Percentiles rank a stretch among this genome's conserved stretches.
Evolutionary conservation across 2,329 filamentous ascomycete genomes (phyloP).

Genomic region (Neocatenulostroma microsporum): DNA sequence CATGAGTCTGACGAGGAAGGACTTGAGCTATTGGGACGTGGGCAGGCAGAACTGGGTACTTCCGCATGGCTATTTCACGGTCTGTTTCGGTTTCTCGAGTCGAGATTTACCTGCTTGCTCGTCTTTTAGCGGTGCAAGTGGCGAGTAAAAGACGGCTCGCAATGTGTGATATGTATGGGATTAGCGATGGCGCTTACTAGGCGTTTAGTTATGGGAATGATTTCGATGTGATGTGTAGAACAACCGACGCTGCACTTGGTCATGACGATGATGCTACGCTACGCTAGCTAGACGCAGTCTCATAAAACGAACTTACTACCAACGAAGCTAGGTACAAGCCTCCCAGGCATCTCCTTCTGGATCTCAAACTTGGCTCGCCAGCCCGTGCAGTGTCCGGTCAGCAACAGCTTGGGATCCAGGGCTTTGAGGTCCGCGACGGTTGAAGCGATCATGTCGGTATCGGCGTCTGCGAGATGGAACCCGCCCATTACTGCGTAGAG

Average conservation of each 20-base stretch:
- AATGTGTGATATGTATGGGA: too few species aligned
- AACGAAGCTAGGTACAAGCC: slow-evolving; percentile 22
- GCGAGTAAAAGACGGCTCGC: too few species aligned
- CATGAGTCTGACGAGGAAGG: slow-evolving; percentile 26
- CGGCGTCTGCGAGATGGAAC: slow-evolving; percentile 23
- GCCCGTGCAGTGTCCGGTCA: slow-evolving; percentile 23
- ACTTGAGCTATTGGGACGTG: slow-evolving; percentile 30
- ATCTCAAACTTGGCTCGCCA: slow-evolving; percentile 25
- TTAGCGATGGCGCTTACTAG: too few species aligned
- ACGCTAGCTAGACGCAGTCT: not conserved
- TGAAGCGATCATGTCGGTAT: slow-evolving; percentile 14
- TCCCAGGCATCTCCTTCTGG: slow-evolving; percentile 19
- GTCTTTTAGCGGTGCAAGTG: too few species aligned
- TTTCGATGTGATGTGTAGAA: too few species aligned
- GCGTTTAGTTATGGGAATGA: too few species aligned
- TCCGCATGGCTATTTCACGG: slow-evolving; percentile 24
- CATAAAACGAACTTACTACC: slow-evolving; percentile 17
- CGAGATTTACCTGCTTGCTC: slow-evolving; percentile 34
- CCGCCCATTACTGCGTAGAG: slow-evolving; percentile 25
- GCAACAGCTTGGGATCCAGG: slow-evolving; percentile 16
- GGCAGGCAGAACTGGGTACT: slow-evolving; percentile 30
- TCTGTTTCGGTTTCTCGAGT: slow-evolving; percentile 24
- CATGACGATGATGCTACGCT: too few species aligned
- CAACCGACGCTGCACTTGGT: too few species aligned
- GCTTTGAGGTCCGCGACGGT: slow-evolving; percentile 18